Conservation (phyloP, 768 basidiomycete species). For the Lactarius tabidus region DNA sequence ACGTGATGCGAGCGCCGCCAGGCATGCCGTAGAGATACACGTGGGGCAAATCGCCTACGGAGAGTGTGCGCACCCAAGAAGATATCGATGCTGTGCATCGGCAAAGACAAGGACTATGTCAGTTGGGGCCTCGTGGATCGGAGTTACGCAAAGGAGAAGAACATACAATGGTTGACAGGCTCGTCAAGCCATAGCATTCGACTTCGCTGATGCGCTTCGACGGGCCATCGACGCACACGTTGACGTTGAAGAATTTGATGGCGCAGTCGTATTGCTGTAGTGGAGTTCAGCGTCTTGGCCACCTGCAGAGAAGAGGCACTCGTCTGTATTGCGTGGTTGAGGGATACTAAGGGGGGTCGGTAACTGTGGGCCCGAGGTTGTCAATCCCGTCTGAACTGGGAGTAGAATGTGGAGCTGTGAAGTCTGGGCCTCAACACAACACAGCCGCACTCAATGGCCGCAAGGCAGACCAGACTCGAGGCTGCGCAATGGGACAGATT, state of each 20-base stretch:
- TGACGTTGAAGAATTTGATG: too few relatives aligned
- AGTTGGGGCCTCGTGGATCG: not conserved
- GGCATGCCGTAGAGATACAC: constrained; percentile 78
- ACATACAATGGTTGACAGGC: too few relatives aligned
- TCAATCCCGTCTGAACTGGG: not conserved
- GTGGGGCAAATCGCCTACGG: constrained; percentile 86
- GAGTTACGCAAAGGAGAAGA: not conserved
- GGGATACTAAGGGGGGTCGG: constrained; percentile 48
- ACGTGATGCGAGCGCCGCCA: constrained; percentile 57
- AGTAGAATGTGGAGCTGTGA: not conserved
- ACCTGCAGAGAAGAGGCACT: constrained; percentile 68
- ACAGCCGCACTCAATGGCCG: too few relatives aligned
- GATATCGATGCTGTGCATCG: constrained; percentile 71
- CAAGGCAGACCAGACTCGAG: not conserved
- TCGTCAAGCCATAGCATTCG: constrained; percentile 55
- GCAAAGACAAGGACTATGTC: too few relatives aligned
- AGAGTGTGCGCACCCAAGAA: constrained; percentile 81
- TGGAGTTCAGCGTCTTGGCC: constrained; percentile 72
- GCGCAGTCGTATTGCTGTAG: constrained; percentile 57
- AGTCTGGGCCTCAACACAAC: not conserved
- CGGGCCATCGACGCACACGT: constrained; percentile 30
- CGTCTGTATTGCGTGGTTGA: constrained; percentile 49
- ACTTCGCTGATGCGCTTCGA: constrained; percentile 45
- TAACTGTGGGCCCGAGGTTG: constrained; percentile 20
- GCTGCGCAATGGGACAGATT: not conserved